Evolutionary conservation across 2,329 filamentous ascomycete genomes (phyloP).

Genomic region (Verruconis gallopava): DNA sequence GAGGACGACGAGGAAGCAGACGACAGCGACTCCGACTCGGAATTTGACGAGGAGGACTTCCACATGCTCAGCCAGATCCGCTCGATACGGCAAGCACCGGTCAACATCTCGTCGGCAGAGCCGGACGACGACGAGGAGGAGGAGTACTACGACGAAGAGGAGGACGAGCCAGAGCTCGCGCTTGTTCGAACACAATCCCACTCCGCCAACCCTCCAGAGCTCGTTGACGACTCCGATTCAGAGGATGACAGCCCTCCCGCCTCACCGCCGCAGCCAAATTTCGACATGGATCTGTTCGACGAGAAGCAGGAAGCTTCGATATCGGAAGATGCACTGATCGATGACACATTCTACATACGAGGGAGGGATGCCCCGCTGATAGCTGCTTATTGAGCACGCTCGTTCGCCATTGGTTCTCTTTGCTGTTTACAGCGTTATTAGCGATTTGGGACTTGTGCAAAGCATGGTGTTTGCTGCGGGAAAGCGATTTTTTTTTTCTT

Average conservation of each 20-base stretch:
- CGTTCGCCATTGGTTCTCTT: constrained; percentile 3
- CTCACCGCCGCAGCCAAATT: constrained; percentile 30
- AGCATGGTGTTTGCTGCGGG: constrained; percentile 3
- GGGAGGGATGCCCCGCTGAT: constrained; percentile 27
- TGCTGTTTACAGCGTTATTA: constrained; percentile 5
- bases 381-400: constrained; percentile 21
- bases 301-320: constrained; percentile 25
- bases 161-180: constrained; percentile 32
- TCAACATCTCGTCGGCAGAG: constrained; percentile 32
- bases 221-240: constrained; percentile 35
- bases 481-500: background rate
- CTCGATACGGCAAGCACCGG: constrained; percentile 27
- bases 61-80: constrained; percentile 30
- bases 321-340: constrained; percentile 21
- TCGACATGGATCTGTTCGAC: constrained; percentile 34
- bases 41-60: constrained; percentile 40
- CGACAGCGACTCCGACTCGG: constrained; percentile 34
- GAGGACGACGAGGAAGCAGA: constrained; percentile 51
- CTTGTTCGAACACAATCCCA: constrained; percentile 30
- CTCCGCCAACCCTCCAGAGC: constrained; percentile 32
- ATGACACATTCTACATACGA: constrained; percentile 28
- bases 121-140: constrained; percentile 27
- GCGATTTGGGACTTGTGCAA: constrained; percentile 7
- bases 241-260: constrained; percentile 36
- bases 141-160: constrained; percentile 34